Base-by-base conservation (phyloP, 768 basidiomycete genomes). In the Termitomyces sp. region DNA sequence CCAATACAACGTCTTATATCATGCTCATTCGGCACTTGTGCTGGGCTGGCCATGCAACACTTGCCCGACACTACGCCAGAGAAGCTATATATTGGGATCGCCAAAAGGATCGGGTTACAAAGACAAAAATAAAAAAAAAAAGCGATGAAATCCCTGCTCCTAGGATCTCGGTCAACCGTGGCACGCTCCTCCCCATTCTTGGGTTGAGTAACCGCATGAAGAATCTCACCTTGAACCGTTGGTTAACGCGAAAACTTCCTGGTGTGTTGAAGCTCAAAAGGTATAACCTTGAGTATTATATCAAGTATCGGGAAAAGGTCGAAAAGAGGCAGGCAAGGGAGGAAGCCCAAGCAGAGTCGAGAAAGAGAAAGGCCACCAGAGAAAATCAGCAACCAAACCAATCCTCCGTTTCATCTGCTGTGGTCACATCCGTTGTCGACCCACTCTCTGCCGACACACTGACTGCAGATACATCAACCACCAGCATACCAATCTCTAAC, bases 1-100 rank as follows among this genome's bases (percentile, higher is more conserved):
- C 87, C 26, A 90, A 89, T 61, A 82, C 86, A 19, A 84, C 81
- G 1, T 84, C 86, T 14, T 89, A 83, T 68, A 74, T 73, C 54
- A 73, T 79, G 53, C 75, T 91, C 49, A 70, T 91, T 10, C 80
- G 81, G 59, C 74, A 87, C 63, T 53, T 88, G 17, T 77, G 80
- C 47, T 69, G 63, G 49, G 69, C 71, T 11, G 69, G 75, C 15
- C 74, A 88, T 62, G 64, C 73, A 5, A 70, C 75, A 15, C 70
- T 90, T 58, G 79, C 82, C 15, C 82, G 87, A 41, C 87, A 91
- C 68, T 88, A 89, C 67, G 65, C 85, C 51, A 62, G 78, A 26
- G 72, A 85, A 62, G 82, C 84, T 2, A 74, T 78, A 49, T 55
- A 61, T 9, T 62, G 77, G 38, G 83, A 86, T 55, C 69, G 73